Base-by-base conservation (phyloP, 164 flowering plant genomes). In the Dillenia turbinata region DNA sequence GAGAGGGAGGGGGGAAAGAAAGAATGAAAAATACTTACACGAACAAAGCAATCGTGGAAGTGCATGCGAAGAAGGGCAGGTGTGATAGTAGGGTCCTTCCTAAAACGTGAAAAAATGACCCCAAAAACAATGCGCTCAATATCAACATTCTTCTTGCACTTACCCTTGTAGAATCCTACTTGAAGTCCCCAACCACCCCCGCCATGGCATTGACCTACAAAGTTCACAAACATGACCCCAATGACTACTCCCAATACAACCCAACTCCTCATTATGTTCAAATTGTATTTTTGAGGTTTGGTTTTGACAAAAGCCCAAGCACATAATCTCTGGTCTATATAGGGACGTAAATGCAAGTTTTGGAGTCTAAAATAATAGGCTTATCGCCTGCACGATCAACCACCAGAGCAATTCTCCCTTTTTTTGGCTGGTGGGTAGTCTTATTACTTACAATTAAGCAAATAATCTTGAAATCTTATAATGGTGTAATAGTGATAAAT, bases 21-120 rank as follows among this genome's bases (percentile, higher is more conserved):
- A 5, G 43, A 16, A 11, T 1, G n/a, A 1, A 51, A 44, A 43
- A 22, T 17, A 2, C 55, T 54, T 66, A 75, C 85, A n/a, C 47
- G 57, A 47, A 77, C 81, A 62, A 81, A 81, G 66, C 85, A 81
- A 48, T 79, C 83, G 12, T 81, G 85, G 62, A 79, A 79, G 24
- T 77, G 75, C 78, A 81, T 26, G 49, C 83, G 81, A 12, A 77
- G 71, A 15, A 79, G 77, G 7, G 83, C 81, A 3, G 85, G 62
- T 1, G 63, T 68, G 15, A 81, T 67, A 5, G 78, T 66, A 0
- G 9, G 71, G 61, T 82, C 79, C 16, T 15, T 57, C 12, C 0
- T 0, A 59, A 71, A 65, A n/a, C 56, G 59, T 0, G 47, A 7
- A 3, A 19, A 10, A 14, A 82, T 76, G 5, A 69, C 73, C 2